Evolutionary conservation across 805 yeast genomes (phyloP), one percentile per base, ranked within the genome.

Genomic region (Kockiozyma suomiensis): DNA sequence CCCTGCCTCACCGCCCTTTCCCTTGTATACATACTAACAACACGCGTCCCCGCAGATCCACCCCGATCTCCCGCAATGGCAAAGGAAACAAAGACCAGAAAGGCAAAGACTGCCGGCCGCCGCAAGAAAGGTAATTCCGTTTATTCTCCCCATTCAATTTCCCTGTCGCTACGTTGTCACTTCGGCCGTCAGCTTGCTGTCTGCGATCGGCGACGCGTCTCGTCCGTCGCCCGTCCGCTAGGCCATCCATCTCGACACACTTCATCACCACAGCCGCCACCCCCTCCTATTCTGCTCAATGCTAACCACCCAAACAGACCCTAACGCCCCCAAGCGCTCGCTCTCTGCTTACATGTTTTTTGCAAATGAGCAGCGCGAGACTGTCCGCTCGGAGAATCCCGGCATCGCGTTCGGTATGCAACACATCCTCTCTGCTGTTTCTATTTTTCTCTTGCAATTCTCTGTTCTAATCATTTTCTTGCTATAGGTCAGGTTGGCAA

Each of bases 321-420:
- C 99, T 81, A 92, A 93, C 78, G 99, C 99, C 68, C 99, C 99
- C 77, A 94, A 94, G 90, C 90, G 98, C 79, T 90, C 97, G 26
- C 81, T 94, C 75, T 90, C 97, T 62, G 97, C 98, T 51, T 94
- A 93, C 86, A 92, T 94, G 98, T 93, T 90, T 85, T 94, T 92
- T 74, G 98, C 99, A 70, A 91, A 90, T 75, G 97, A 91, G 74
- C 88, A 89, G 83, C 92, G 99, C 82, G 97, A 93, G 78, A 84
- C 85, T 66, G 97, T 94, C 69, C 86, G 96, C 76, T 86, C 93
- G 65, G 98, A 92, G 76, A 90, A 93, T 83, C 97, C 98, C 71
- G 97, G 96, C 75, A 88, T 92, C 70, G 79, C 92, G 45, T 94
- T 94, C 73, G 99, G 70, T 96, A 69, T 1, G 63, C 51, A 19